Evolutionary conservation across 306 rosid genomes (phyloP).

Genomic region (Gillenia trifoliata): DNA sequence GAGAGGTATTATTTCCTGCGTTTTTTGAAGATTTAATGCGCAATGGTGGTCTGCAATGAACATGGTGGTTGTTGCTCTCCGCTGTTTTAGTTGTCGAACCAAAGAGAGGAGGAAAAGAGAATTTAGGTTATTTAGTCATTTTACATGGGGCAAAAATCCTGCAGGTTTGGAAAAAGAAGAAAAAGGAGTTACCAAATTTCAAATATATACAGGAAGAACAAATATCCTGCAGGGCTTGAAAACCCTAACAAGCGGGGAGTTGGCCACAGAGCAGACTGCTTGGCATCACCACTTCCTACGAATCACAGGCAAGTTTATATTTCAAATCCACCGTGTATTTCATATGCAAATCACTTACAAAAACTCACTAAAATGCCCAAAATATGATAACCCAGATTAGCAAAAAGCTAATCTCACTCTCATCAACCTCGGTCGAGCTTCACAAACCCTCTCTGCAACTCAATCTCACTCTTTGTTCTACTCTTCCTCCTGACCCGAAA

Average conservation of each 20-base stretch:
- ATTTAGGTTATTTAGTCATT: too few relatives aligned
- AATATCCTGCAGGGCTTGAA: neutral
- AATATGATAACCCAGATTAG: neutral
- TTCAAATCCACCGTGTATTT: neutral
- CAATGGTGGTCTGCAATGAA: too few relatives aligned
- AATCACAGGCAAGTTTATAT: neutral
- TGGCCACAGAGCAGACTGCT: neutral
- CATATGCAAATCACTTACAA: neutral
- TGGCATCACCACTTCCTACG: too few relatives aligned
- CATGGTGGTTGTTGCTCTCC: too few relatives aligned
- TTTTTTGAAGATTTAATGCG: too few relatives aligned
- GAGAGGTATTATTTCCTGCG: too few relatives aligned
- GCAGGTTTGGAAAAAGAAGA: too few relatives aligned
- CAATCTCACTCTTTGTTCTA: conserved; percentile 13
- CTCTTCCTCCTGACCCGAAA: conserved; percentile 10
- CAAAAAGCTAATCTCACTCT: conserved; percentile 1
- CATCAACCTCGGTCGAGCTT: neutral
- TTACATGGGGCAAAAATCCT: too few relatives aligned
- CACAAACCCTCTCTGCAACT: neutral
- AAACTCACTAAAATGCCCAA: neutral
- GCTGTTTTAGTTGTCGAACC: too few relatives aligned
- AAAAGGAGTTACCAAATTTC: too few relatives aligned
- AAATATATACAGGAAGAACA: neutral
- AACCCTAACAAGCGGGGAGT: neutral
- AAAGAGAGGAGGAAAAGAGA: too few relatives aligned